These are phyloP conservation scores for Acanthamoeba royreba DNA, from an alignment of 208 protist genomes.

Conservation along the genomic window DNA sequence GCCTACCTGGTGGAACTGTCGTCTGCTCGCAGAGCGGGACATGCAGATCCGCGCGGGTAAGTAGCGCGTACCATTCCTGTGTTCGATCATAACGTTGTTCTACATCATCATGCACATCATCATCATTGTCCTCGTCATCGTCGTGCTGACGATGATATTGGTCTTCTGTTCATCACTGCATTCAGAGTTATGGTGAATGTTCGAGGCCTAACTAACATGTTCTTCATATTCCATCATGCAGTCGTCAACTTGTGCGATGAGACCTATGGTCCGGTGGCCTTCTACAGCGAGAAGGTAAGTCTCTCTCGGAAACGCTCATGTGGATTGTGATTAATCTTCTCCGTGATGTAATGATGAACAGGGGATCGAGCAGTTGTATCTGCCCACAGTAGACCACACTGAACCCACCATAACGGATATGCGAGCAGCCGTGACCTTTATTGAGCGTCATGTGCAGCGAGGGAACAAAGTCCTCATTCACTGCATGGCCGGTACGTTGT, in stretches of 20 bases:
- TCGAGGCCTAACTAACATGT: too few species aligned
- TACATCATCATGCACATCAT: too few species aligned
- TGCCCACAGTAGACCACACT: slow-evolving; percentile 43
- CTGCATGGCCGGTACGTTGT: slow-evolving; percentile 23
- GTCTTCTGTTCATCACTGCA: too few species aligned
- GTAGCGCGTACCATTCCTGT: not conserved
- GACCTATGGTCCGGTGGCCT: not conserved
- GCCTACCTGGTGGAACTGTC: not conserved
- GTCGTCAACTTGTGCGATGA: slow-evolving; percentile 46
- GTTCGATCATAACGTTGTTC: not conserved
- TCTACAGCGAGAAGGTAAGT: slow-evolving; percentile 15
- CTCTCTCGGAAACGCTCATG: not conserved
- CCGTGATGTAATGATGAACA: not conserved
- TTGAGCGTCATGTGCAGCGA: not conserved
- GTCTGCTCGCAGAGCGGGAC: not conserved
- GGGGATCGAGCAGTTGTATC: slow-evolving; percentile 41
- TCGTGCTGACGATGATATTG: too few species aligned
- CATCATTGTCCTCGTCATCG: too few species aligned
- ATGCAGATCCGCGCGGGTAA: not conserved
- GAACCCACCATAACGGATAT: slow-evolving; percentile 14
- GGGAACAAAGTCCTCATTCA: slow-evolving; percentile 39
- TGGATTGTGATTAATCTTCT: not conserved
- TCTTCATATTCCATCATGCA: not conserved
- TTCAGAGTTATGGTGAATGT: too few species aligned
- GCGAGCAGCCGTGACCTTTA: not conserved